phyloP scores from a whole-genome alignment of 2,329 filamentous ascomycete genomes.

The Botrytis medusae region DNA sequence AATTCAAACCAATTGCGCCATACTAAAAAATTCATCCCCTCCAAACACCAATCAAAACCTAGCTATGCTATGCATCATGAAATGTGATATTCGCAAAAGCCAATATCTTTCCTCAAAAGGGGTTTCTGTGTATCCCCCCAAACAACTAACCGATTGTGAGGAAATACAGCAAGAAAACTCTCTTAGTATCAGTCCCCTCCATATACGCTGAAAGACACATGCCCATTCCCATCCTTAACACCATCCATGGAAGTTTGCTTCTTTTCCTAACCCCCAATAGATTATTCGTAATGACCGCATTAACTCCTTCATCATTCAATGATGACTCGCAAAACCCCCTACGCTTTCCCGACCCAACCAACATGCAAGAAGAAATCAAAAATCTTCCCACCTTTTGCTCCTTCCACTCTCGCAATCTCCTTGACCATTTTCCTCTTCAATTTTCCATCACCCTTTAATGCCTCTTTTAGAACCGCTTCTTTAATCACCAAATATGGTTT shows the following conservation, averaged over 20 bases:
- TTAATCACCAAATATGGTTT: conserved; percentile 97
- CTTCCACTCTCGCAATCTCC: conserved; percentile 80
- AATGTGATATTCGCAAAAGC: background rate
- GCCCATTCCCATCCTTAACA: background rate
- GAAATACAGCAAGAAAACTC: background rate
- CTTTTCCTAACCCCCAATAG: background rate
- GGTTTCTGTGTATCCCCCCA: background rate
- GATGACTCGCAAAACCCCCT: background rate
- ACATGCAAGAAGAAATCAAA: conserved; percentile 94
- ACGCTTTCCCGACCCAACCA: conserved; percentile 85
- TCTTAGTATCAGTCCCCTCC: background rate
- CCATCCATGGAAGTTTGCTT: background rate
- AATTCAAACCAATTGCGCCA: background rate
- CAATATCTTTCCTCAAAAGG: background rate
- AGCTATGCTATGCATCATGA: background rate
- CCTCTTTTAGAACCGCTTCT: conserved; percentile 86
- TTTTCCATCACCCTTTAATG: conserved; percentile 80
- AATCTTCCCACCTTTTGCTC: conserved; percentile 78
- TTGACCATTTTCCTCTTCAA: conserved; percentile 94
- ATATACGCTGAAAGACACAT: background rate
- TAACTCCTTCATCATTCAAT: background rate
- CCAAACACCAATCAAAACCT: background rate
- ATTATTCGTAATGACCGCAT: background rate
- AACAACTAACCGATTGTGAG: background rate
- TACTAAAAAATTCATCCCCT: background rate